Percentiles rank a stretch among this genome's conserved stretches.
Evolutionary conservation across 805 yeast genomes (phyloP).

Genomic region (Kuraishia piskuri): DNA sequence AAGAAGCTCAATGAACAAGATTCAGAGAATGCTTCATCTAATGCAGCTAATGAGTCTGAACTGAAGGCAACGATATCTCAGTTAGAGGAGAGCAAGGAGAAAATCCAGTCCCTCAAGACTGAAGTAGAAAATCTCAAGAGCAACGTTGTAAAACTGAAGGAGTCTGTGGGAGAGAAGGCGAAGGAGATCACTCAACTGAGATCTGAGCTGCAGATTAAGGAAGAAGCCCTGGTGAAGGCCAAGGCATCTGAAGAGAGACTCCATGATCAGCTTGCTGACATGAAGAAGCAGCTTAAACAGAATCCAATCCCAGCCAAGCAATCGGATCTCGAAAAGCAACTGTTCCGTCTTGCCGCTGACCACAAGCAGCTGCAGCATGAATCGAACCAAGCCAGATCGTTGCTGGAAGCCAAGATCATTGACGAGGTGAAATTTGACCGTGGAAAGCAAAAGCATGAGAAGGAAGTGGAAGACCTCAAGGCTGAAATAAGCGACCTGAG

Average conservation of each 20-base stretch:
- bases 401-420: constrained; percentile 31
- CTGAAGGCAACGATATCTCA: not conserved
- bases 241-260: constrained; percentile 4
- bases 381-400: constrained; percentile 29
- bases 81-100: not conserved
- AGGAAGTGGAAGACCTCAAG: constrained; percentile 29
- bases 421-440: constrained; percentile 34
- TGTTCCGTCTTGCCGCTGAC: constrained; percentile 16
- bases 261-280: constrained; percentile 12
- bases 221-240: constrained; percentile 10
- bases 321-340: constrained; percentile 19
- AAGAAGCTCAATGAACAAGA: not conserved
- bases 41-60: not conserved
- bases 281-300: constrained; percentile 16
- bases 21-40: not conserved
- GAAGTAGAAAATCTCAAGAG: constrained; percentile 15
- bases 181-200: constrained; percentile 7
- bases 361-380: constrained; percentile 36
- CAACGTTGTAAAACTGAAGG: constrained; percentile 16
- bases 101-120: not conserved
- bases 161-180: constrained; percentile 1
- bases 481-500: constrained; percentile 16
- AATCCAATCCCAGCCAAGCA: constrained; percentile 12
- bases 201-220: constrained; percentile 9
- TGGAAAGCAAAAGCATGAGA: constrained; percentile 35